Base-by-base conservation (phyloP, 2,329 filamentous ascomycete genomes). In the Uncinocarpus reesii region DNA sequence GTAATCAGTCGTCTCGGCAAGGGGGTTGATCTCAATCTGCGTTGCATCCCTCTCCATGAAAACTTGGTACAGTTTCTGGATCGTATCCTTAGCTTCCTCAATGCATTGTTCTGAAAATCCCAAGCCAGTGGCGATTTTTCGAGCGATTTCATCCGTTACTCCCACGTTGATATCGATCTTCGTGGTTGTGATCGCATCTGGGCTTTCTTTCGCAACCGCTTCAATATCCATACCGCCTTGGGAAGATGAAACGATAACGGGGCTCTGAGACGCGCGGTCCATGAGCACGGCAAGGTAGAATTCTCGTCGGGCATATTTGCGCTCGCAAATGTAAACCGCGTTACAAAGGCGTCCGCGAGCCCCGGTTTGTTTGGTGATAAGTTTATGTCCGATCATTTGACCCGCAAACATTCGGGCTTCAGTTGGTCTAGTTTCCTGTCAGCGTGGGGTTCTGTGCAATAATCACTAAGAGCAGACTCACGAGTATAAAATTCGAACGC, bases 181-280 rank as follows among this genome's bases (percentile, higher is more conserved):
- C 58, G 87, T 95, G 60, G 90, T 95, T 71, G 82, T 83, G 74
- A 98, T 98, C 60, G 92, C 92, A 7, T 92, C 86, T 53, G 92
- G 92, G 73, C 79, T 87, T 76, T 98, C 92, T 80, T 96, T 98
- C 66, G 92, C 92, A 59, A 98, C 92, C 46, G 84, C 81, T 79
- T 98, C 92, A 62, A 98, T 98, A 69, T 98, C 92, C 87, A 98
- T 95, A 67, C 92, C 92, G 70, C 92, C 92, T 73, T 98, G 92
- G 51, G 89, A 95, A 53, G 90, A 96, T 58, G 92, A 90, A 53
- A 98, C 89, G 60, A 98, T 95, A 65, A 96, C 88, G 60, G 92
- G 92, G 56, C 79, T 77, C 74, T 96, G 92, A 44, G 84, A 83
- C 58, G 77, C 80, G 64, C 92, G 87, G 76, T 98, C 92, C 92